Percentiles rank a stretch among this genome's conserved stretches.
Conservation (phyloP, 2,329 filamentous ascomycete genomes). For the Aspergillus tanneri region DNA sequence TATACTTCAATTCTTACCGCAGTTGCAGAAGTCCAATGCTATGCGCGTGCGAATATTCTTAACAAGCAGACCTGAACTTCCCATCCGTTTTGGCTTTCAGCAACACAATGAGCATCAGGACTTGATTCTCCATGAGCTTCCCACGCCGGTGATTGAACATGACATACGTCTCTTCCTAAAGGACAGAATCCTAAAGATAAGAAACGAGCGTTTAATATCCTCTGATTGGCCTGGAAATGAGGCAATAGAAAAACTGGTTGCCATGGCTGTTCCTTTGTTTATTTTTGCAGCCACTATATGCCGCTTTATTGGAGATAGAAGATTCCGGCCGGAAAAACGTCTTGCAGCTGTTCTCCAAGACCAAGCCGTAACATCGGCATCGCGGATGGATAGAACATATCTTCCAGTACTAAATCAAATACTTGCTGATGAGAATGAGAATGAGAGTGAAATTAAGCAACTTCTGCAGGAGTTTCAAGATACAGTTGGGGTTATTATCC, state of each 20-base stretch:
- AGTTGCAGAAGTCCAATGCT: slow-evolving; percentile 11
- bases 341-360: slow-evolving; percentile 19
- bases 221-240: slow-evolving; percentile 13
- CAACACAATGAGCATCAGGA: slow-evolving; percentile 20
- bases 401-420: slow-evolving; percentile 24
- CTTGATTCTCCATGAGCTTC: slow-evolving; percentile 27
- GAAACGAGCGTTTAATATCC: slow-evolving; percentile 10
- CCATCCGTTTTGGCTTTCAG: slow-evolving; percentile 26
- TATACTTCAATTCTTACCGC: slow-evolving; percentile 21
- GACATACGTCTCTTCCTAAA: slow-evolving; percentile 26
- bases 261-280: slow-evolving; percentile 17
- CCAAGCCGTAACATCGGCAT: slow-evolving; percentile 11
- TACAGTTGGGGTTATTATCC: slow-evolving; percentile 25
- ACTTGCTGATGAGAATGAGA: slow-evolving; percentile 11
- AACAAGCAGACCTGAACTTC: slow-evolving; percentile 33
- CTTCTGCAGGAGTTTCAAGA: slow-evolving; percentile 18
- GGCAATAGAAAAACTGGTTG: slow-evolving; percentile 7
- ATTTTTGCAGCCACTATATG: slow-evolving; percentile 10
- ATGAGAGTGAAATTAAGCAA: slow-evolving; percentile 9
- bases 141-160: slow-evolving; percentile 20
- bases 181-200: slow-evolving; percentile 16
- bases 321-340: slow-evolving; percentile 11
- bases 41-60: slow-evolving; percentile 26
- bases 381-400: slow-evolving; percentile 30
- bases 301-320: slow-evolving; percentile 13